Evolutionary conservation across 1,284 basidiomycete genomes (phyloP).

Genomic region (Blastosporella zonata): DNA sequence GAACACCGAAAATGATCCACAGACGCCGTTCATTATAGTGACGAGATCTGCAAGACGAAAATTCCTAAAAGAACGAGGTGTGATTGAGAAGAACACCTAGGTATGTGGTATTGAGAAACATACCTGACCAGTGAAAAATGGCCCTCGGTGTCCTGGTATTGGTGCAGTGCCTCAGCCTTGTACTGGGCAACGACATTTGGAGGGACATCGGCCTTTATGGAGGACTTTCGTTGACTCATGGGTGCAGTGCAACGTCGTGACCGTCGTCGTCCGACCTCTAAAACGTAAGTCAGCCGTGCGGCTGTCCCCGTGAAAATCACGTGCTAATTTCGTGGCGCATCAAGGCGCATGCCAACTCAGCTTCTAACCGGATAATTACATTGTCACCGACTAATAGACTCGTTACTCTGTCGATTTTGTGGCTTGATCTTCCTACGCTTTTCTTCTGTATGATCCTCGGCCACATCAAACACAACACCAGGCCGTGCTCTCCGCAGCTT

Average conservation of each 20-base stretch:
- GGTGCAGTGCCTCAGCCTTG: conserved; percentile 61
- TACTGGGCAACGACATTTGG: conserved; percentile 21
- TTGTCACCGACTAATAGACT: too few relatives aligned
- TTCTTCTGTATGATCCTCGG: conserved; percentile 45
- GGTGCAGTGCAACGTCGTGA: conserved; percentile 13
- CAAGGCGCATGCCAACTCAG: neutral
- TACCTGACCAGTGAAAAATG: conserved; percentile 96
- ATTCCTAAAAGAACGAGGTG: conserved; percentile 58
- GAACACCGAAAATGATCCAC: conserved; percentile 94
- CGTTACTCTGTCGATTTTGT: conserved; percentile 8
- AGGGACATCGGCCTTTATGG: conserved; percentile 23
- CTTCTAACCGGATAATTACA: neutral
- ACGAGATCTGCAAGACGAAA: conserved; percentile 98
- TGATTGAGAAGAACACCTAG: conserved; percentile 17
- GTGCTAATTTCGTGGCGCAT: conserved; percentile 11
- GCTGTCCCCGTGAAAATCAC: conserved; percentile 15
- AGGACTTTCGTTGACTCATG: conserved; percentile 40
- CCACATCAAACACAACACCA: conserved; percentile 68
- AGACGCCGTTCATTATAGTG: conserved; percentile 99
- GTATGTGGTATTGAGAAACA: conserved; percentile 17
- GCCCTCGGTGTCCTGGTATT: conserved; percentile 86
- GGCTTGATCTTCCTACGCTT: conserved; percentile 21
- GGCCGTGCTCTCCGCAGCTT: conserved; percentile 53
- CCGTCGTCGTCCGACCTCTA: conserved; percentile 7
- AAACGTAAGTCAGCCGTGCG: neutral